Evolutionary conservation across 2,329 filamentous ascomycete genomes (phyloP), one percentile per base, ranked within the genome.

Genomic region (Fusarium sp.): DNA sequence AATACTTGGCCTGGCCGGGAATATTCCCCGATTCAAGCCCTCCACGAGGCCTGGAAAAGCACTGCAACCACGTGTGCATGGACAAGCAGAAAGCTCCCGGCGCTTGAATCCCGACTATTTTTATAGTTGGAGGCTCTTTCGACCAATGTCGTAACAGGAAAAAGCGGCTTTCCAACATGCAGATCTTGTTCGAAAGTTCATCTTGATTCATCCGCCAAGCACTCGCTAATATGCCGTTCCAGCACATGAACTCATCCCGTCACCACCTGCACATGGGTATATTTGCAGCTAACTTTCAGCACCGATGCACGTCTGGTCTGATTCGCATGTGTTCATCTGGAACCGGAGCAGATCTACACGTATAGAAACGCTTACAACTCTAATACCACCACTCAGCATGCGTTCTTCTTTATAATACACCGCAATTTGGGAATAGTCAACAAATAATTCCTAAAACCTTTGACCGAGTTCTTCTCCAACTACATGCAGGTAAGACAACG

Each of bases 81-180:
- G 19, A 40, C 39, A 48, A 47, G 46, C 36, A 21, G 12, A 61
- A 58, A 55, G 65, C 52, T 51, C 28, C 43, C 39, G 24, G 65
- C 61, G 65, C 65, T 68, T 68, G 54, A 36, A 24, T 53, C 44
- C 61, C 59, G 43, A 56, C 65, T 68, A 69, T 68, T 68, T 68
- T 68, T 66, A 36, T 56, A 48, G 24, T 42, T 49, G n/a, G 30
- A 54, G 46, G 44, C 39, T 47, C 48, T 42, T 45, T 54, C 34
- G 39, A 39, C 65, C 60, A 61, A 61, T 66, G 40, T 30, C n/a
- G 23, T 45, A 48, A 42, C 59, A 39, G 48, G 38, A 61, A 65
- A 36, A 43, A 67, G 55, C 61, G 60, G 60, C 52, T 64, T 63
- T 51, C 17, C 40, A 43, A n/a, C 38, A 60, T 53, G 42, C 14